A percentile compares a stretch with the other conserved stretches of the same genome.
phyloP scores from a whole-genome alignment of 306 rosid species.

The Prunus dulcis region DNA sequence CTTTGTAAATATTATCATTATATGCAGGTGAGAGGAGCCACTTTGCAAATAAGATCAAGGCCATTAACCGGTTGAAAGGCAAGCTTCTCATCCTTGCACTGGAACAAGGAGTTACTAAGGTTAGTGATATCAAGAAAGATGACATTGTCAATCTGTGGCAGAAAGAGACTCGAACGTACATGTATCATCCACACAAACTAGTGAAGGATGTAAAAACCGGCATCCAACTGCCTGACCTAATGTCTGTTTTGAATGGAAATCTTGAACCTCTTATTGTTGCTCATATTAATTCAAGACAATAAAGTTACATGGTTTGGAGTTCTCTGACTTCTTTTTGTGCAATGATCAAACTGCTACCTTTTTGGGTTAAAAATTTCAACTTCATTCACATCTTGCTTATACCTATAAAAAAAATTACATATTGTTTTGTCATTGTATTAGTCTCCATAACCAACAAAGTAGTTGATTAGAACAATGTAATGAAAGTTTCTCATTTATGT shows the following conservation, averaged over 20 bases:
- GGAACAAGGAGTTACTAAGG: conserved; percentile 56
- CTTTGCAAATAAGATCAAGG: conserved; percentile 76
- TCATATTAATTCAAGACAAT: conserved; percentile 46
- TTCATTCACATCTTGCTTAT: neutral
- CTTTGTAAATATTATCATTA: neutral
- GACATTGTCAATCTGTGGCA: conserved; percentile 43
- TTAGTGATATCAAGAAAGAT: conserved; percentile 44
- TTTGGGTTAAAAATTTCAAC: neutral
- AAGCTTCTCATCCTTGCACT: conserved; percentile 59
- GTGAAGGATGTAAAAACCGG: conserved; percentile 75
- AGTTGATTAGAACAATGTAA: neutral
- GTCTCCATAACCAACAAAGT: neutral
- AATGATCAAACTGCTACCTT: conserved; percentile 3
- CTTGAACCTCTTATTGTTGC: conserved; percentile 72
- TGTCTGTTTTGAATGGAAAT: conserved; percentile 67
- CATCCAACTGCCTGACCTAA: conserved; percentile 45
- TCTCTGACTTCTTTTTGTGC: neutral
- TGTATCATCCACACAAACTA: conserved; percentile 46
- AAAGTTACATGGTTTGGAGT: conserved; percentile 13
- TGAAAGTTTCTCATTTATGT: neutral
- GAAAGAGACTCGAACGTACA: conserved; percentile 53
- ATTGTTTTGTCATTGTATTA: neutral
- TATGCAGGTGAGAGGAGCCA: conserved; percentile 71
- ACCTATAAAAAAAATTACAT: too few species aligned
- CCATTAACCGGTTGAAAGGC: conserved; percentile 69